Percentiles rank a stretch among this genome's conserved stretches.
Conservation (phyloP, 2,329 filamentous ascomycete species). For the Leptographium wingfieldii region DNA sequence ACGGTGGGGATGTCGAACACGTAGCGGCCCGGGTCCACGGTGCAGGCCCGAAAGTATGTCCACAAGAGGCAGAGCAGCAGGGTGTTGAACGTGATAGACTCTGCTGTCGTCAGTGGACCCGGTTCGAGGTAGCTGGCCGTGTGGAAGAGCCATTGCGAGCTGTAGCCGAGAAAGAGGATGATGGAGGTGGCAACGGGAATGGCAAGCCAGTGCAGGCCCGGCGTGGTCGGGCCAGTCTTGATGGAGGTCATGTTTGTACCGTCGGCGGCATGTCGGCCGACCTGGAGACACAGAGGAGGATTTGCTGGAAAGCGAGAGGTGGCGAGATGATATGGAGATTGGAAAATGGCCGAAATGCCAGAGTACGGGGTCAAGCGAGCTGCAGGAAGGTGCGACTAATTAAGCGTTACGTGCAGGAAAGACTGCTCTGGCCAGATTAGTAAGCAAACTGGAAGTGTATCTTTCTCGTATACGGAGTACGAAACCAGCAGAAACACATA, state of each 20-base stretch:
- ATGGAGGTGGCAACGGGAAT: constrained; percentile 56
- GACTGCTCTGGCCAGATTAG: neutral
- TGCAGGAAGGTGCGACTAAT: neutral
- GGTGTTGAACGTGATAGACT: constrained; percentile 53
- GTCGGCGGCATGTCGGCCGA: neutral
- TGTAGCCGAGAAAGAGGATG: constrained; percentile 58
- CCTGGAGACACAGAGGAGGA: neutral
- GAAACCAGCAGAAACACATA: no score
- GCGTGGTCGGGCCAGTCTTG: constrained; percentile 24
- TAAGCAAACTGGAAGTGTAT: neutral
- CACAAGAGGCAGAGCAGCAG: constrained; percentile 53
- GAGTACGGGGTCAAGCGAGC: neutral
- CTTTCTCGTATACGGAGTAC: no score
- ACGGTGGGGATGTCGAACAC: constrained; percentile 19
- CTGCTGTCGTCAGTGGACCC: constrained; percentile 41
- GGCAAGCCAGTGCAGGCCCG: constrained; percentile 42
- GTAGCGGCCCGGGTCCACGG: constrained; percentile 45
- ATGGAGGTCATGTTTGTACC: constrained; percentile 10
- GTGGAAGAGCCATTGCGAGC: constrained; percentile 59
- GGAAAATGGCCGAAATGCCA: neutral
- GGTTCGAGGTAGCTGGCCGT: constrained; percentile 44
- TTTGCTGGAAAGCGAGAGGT: neutral
- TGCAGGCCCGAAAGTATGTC: constrained; percentile 53
- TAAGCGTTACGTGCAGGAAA: neutral
- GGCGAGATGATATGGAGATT: neutral